phyloP scores from a whole-genome alignment of 352 stramenopile genomes.

The Phytophthora litchii region DNA sequence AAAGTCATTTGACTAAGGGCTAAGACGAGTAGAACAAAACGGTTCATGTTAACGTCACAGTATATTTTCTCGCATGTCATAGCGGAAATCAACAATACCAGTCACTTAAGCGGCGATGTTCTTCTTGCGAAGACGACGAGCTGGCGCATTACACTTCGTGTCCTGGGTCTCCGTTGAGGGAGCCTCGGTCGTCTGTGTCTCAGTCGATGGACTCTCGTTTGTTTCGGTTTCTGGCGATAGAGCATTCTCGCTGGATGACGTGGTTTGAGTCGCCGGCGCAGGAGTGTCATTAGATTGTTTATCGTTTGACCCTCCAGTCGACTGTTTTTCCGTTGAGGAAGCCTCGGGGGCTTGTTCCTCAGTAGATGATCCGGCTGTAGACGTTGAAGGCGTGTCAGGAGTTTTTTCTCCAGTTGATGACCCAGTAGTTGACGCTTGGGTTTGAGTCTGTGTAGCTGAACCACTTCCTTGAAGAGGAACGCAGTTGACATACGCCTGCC shows the following conservation, averaged over 20 bases:
- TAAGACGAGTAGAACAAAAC: neutral
- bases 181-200: neutral
- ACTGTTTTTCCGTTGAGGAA: neutral
- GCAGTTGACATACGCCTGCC: conserved; percentile 48
- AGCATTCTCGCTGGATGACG: neutral
- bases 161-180: conserved; percentile 8
- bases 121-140: conserved; percentile 22
- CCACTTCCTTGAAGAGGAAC: conserved; percentile 27
- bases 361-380: neutral
- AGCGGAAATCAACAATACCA: neutral
- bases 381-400: conserved; percentile 1
- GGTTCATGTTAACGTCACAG: neutral
- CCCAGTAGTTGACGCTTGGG: conserved; percentile 9
- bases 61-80: neutral
- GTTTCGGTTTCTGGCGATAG: neutral
- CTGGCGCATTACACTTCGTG: conserved; percentile 22
- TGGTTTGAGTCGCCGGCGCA: neutral
- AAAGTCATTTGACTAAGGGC: too few species aligned
- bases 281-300: neutral
- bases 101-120: neutral
- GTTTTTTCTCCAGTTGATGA: neutral
- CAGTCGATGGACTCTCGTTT: neutral
- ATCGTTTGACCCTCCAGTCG: neutral
- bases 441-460: conserved; percentile 8
- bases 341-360: conserved; percentile 1